Evolutionary conservation across 257 asterid genomes (phyloP), one percentile per base, ranked within the genome.

Genomic region (Leonotis leonurus): DNA sequence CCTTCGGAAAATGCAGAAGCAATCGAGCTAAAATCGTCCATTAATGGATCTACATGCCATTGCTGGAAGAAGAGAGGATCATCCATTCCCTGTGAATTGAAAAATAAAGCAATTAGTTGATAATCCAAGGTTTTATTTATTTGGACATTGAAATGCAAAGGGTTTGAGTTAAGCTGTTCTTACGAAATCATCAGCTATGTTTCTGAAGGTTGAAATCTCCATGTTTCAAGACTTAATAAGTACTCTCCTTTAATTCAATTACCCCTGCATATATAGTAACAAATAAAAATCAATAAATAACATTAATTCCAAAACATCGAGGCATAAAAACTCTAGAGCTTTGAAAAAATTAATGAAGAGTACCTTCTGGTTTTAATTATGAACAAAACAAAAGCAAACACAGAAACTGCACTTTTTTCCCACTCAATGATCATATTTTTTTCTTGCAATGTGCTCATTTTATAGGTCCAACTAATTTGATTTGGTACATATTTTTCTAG

Each of bases 121-220:
- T 9, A 53, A 56, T 13, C 37, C 64, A 57, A 57, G 64, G 13
- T 2, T 53, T 16, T 29, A 3, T 27, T 27, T 2, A 27, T 33
- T 16, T 16, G 61, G 29, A n/a, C 16, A 24, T 12, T 6, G 35
- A 51, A 26, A 11, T 11, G 9, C 1, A 9, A 14, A 27, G 37
- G 13, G 3, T 2, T 16, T 44, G n/a, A n/a, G n/a, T 12, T 13
- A 11, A 17, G 18, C n/a, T n/a, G n/a, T 8, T 53, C 75, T 84
- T 79, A 87, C 95, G 80, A 81, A 48, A 61, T 85, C 86, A 61
- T 85, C 86, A 59, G 85, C 74, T 14, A 77, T 70, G 72, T 73
- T 73, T 80, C 75, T 75, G 41, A 77, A 48, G 68, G 70, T 70
- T 60, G 86, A 62, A 60, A 77, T 78, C 81, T 84, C 90, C 96